Evolutionary conservation across 371 early-diverging fungal species (phyloP).

Genomic region (Rhizopus microsporus): DNA sequence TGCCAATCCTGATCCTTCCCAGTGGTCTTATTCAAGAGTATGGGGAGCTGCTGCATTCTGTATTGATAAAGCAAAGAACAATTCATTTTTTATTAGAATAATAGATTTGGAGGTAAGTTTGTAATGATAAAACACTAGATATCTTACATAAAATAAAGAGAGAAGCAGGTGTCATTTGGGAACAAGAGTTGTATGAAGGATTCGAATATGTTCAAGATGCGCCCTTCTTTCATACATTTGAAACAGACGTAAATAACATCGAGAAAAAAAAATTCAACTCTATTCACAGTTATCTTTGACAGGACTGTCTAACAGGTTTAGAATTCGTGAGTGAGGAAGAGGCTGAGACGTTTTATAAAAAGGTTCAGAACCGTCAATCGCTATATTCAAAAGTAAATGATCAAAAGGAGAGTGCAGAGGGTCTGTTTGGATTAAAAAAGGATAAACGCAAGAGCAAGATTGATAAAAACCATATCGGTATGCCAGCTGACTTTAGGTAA

Average conservation of each 20-base stretch:
- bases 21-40: conserved; percentile 73
- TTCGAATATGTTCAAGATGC: conserved; percentile 74
- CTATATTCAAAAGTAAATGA: conserved; percentile 34
- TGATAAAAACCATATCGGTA: conserved; percentile 76
- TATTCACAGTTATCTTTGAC: conserved; percentile 2
- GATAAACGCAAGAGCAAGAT: conserved; percentile 41
- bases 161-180: conserved; percentile 72
- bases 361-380: conserved; percentile 59
- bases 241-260: conserved; percentile 66
- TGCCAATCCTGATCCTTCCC: conserved; percentile 69
- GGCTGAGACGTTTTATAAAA: conserved; percentile 75
- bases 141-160: conserved; percentile 26
- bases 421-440: conserved; percentile 2
- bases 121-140: no score
- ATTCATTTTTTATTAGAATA: conserved; percentile 74
- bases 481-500: conserved; percentile 74
- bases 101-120: conserved; percentile 71
- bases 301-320: conserved; percentile 78
- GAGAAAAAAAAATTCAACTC: neutral
- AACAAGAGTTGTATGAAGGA: conserved; percentile 76
- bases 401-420: conserved; percentile 3
- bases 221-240: conserved; percentile 85
- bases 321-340: conserved; percentile 88
- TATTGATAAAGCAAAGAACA: conserved; percentile 55
- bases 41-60: conserved; percentile 82